A percentile compares a stretch with the other conserved stretches of the same genome.
phyloP scores from a whole-genome alignment of 2,329 filamentous ascomycete genomes.

The Alternaria sp. region DNA sequence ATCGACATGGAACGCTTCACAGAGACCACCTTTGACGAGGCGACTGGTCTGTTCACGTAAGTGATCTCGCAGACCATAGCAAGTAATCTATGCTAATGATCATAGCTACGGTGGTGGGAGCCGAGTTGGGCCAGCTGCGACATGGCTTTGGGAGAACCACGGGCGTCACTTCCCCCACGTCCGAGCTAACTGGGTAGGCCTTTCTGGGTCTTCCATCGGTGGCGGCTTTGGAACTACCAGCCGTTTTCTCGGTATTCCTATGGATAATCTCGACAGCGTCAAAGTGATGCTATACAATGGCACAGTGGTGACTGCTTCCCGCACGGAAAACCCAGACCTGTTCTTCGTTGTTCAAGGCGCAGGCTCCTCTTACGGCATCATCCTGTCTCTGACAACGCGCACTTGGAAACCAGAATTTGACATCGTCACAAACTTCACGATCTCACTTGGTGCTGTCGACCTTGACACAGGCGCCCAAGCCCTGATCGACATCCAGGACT shows the following conservation, averaged over 20 bases:
- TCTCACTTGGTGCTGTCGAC: conserved; percentile 15
- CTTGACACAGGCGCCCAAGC: conserved; percentile 19
- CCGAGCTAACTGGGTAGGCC: conserved; percentile 19
- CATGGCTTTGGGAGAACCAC: conserved; percentile 25
- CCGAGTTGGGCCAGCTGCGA: conserved; percentile 20
- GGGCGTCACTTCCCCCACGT: conserved; percentile 26
- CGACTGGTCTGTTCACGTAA: conserved; percentile 10
- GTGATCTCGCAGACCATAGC: fast-evolving
- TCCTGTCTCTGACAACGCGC: conserved; percentile 18
- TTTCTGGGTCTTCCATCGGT: conserved; percentile 20
- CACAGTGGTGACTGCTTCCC: conserved; percentile 25
- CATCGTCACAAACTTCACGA: conserved; percentile 19
- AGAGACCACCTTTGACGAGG: conserved; percentile 12
- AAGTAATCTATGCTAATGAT: neutral
- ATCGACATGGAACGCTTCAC: conserved; percentile 22
- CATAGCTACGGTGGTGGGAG: conserved; percentile 21
- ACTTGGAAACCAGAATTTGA: conserved; percentile 21
- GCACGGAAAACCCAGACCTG: conserved; percentile 22
- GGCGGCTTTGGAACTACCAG: conserved; percentile 23
- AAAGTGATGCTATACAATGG: conserved; percentile 23
- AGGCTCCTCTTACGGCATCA: conserved; percentile 21
- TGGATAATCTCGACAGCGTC: conserved; percentile 23
- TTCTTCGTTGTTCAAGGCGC: conserved; percentile 31
- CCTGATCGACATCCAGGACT: conserved; percentile 20
- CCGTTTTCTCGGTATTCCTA: conserved; percentile 20